Base-by-base conservation (phyloP, 2,329 filamentous ascomycete species). In the Huntiella savannae region DNA sequence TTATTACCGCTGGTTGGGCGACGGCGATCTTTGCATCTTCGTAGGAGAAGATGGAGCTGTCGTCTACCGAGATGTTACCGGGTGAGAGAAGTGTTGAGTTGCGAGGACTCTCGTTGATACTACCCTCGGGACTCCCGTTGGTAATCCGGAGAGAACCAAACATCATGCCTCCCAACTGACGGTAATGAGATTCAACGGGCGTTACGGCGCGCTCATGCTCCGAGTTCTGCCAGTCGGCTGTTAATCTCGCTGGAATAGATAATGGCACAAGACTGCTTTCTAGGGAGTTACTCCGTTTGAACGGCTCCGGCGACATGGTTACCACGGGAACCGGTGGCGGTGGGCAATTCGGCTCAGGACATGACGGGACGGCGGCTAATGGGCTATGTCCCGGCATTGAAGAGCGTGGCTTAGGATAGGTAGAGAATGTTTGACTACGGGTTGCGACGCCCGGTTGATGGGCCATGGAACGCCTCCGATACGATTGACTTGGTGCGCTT, bases 141-240 rank as follows among this genome's bases (percentile, higher is more conserved):
- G 65, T 76, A 47, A 79, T 77, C 33, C 72, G 68, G 43, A 79
- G 54, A 1, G 73, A 73, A 2, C 76, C 76, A 45, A 76, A 67
- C 55, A 75, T 75, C 55, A 76, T 78, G 8, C 66, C 71, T 3
- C 75, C 75, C 32, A 74, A 67, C 40, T 77, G 72, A 49, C 65
- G 64, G 53, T 77, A 78, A n/a, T 71, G 67, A 22, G 63, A 57
- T 17, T 77, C 73, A 36, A 61, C 68, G 0, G 75, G 61, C 6
- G 62, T 63, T 11, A 55, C 53, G 5, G 56, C 56, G 33, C 59
- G 54, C 16, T 57, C 55, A 43, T 19, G 49, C 46, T 12, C 55
- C 47, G 48, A 40, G 33, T 50, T 17, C 37, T 47, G 43, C 44
- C 54, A 47, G 36, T 43, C 45, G 43, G 13, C 52, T 49, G 39